A percentile compares a stretch with the other conserved stretches of the same genome.
Conservation (phyloP, 805 yeast genomes). For the Debaryomyces maramus region DNA sequence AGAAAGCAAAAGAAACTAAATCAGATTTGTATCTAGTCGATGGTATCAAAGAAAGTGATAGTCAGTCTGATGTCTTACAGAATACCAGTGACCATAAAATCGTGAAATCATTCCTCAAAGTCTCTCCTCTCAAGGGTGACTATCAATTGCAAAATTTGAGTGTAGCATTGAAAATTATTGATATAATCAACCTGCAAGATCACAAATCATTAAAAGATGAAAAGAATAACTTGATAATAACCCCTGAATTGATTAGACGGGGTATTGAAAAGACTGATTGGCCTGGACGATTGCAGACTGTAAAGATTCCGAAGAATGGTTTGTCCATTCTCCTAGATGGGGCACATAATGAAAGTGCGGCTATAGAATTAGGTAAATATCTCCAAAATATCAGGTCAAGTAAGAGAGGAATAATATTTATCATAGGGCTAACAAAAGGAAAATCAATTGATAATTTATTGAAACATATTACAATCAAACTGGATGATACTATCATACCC, state of each 20-base stretch:
- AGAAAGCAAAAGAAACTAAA: slow-evolving; percentile 31
- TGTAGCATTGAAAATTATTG: slow-evolving; percentile 61
- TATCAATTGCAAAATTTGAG: slow-evolving; percentile 74
- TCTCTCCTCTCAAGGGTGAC: slow-evolving; percentile 64
- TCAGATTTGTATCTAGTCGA: slow-evolving; percentile 29
- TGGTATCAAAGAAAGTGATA: slow-evolving; percentile 8
- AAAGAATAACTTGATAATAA: slow-evolving; percentile 22
- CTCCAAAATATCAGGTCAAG: slow-evolving; percentile 27
- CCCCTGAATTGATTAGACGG: slow-evolving; percentile 32
- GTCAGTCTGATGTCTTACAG: not conserved
- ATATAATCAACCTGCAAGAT: slow-evolving; percentile 21
- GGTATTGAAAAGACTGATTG: slow-evolving; percentile 64
- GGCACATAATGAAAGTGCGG: slow-evolving; percentile 89
- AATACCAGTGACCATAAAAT: not conserved
- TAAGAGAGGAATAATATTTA: slow-evolving; percentile 47
- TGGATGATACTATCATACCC: slow-evolving; percentile 57
- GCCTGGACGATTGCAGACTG: slow-evolving; percentile 83
- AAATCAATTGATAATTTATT: slow-evolving; percentile 58
- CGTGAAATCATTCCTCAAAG: slow-evolving; percentile 4
- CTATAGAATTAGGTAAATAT: slow-evolving; percentile 63
- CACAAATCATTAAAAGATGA: not conserved
- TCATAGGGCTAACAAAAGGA: slow-evolving; percentile 76
- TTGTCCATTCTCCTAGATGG: slow-evolving; percentile 69
- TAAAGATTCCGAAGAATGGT: slow-evolving; percentile 21
- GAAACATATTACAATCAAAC: slow-evolving; percentile 43